Evolutionary conservation across 768 basidiomycete genomes (phyloP), one percentile per base, ranked within the genome.

Genomic region (Leccinellum luteum): DNA sequence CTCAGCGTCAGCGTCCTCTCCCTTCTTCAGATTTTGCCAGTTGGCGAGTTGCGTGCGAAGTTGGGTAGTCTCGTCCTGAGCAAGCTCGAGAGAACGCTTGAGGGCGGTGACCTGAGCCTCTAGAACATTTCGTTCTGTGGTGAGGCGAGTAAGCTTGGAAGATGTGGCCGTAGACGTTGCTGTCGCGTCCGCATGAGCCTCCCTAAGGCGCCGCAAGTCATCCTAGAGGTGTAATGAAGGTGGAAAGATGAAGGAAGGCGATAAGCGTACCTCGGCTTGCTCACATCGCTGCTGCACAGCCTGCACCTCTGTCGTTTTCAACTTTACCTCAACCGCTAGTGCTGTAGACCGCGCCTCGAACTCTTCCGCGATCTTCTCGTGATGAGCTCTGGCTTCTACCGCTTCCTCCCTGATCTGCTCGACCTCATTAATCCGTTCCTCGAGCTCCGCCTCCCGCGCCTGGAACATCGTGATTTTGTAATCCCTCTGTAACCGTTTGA

Each of bases 401-500:
- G 64, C 55, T 56, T 66, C 62, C 14, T 76, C 78, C 45, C 77
- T 61, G 52, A 79, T 72, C 8, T 80, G 80, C 67, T 85, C 80
- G n/a, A 85, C 64, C 35, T 81, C 77, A 23, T 73, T 75, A 9
- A 88, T 69, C 58, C 76, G 78, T 43, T 72, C 67, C 63, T 88
- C 84, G 48, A 89, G 70, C 61, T 85, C 85, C 14, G 75, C 74
- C 62, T 90, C 89, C 51, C 78, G 77, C 19, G 77, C 77, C 69
- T 86, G 85, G 64, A 88, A 90, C 71, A 83, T 78, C n/a, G 79
- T 81, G 52, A 91, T 79, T 66, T 81, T 81, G 64, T 76, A 83
- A 58, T 92, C 89, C 55, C 88, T 75, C 65, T 86, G 85, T 35
- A 87, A 61, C 47, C 81, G 71, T 51, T 81, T 76, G 32, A 89